Evolutionary conservation across 805 yeast species (phyloP).

Genomic region (Danielia reshetovae): DNA sequence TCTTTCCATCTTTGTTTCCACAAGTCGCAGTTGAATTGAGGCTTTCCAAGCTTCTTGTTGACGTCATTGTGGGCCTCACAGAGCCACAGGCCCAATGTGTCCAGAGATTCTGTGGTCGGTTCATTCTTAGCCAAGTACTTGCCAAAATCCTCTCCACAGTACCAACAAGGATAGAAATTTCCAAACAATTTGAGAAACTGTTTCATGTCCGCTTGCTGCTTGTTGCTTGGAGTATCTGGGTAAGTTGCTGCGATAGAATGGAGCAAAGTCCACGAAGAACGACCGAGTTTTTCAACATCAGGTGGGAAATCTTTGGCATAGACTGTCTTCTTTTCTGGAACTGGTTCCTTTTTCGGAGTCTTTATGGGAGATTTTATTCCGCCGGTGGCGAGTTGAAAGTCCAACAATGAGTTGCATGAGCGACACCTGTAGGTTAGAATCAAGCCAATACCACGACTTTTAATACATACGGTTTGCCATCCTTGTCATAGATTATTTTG

Average conservation of each 20-base stretch:
- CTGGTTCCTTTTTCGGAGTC: slow-evolving; percentile 2
- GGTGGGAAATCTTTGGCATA: slow-evolving; percentile 69
- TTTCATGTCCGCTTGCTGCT: slow-evolving; percentile 67
- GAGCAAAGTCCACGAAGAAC: slow-evolving; percentile 86
- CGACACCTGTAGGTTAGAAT: slow-evolving; percentile 56
- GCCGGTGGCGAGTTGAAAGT: slow-evolving; percentile 62
- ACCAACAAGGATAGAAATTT: slow-evolving; percentile 87
- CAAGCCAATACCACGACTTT: slow-evolving; percentile 4
- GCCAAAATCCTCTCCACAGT: slow-evolving; percentile 84
- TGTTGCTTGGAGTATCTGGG: slow-evolving; percentile 61
- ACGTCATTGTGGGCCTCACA: slow-evolving; percentile 95
- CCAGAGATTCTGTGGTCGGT: slow-evolving; percentile 63
- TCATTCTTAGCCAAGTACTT: slow-evolving; percentile 50
- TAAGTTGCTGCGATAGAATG: slow-evolving; percentile 89
- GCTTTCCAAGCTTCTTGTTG: slow-evolving; percentile 83
- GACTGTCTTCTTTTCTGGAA: background rate
- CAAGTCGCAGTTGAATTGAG: slow-evolving; percentile 75
- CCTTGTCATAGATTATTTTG: slow-evolving; percentile 71
- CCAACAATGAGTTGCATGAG: slow-evolving; percentile 76
- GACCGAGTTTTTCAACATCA: slow-evolving; percentile 75
- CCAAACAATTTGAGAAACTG: slow-evolving; percentile 70
- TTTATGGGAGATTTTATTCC: background rate
- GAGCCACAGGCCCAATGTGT: slow-evolving; percentile 83
- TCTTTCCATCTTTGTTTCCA: slow-evolving; percentile 96
- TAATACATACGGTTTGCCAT: slow-evolving; percentile 85